These are phyloP conservation scores for Aspergillus tamarii DNA, from an alignment of 2,329 filamentous ascomycete genomes.

Conservation along the genomic window DNA sequence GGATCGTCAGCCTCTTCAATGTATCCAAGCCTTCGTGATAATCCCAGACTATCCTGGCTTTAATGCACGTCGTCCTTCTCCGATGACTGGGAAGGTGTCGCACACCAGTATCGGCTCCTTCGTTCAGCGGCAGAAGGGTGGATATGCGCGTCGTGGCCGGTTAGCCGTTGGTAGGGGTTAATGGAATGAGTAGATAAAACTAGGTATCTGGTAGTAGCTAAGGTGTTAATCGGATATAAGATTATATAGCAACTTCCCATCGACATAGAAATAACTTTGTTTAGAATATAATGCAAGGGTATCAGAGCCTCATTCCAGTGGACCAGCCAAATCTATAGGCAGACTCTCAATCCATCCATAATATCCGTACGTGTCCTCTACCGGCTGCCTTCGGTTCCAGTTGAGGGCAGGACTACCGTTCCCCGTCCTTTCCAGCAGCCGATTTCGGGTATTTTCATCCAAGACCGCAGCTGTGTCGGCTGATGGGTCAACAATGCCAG, in stretches of 20 bases:
- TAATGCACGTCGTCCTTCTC: too few species aligned
- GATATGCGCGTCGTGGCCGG: neutral
- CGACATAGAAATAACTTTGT: neutral
- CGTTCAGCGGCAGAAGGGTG: neutral
- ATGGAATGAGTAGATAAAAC: neutral
- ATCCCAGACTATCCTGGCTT: too few species aligned
- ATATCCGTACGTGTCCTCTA: neutral
- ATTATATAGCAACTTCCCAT: neutral
- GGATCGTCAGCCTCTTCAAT: too few species aligned
- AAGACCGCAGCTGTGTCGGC: neutral
- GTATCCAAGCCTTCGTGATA: too few species aligned
- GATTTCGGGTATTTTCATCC: neutral
- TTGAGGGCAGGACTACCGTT: neutral
- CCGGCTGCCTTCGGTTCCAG: neutral
- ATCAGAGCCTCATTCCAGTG: conserved; percentile 10
- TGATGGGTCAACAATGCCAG: neutral
- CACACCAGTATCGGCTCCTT: too few species aligned
- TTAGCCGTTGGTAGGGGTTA: neutral
- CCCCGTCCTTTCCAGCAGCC: neutral
- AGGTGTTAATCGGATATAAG: neutral
- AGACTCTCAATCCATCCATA: conserved; percentile 20
- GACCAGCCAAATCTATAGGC: conserved; percentile 13
- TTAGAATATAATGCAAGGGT: conserved; percentile 20
- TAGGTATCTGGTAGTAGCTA: neutral
- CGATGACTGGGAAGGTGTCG: too few species aligned